Evolutionary conservation across 2,329 filamentous ascomycete species (phyloP).

Genomic region (Diaporthe eres): DNA sequence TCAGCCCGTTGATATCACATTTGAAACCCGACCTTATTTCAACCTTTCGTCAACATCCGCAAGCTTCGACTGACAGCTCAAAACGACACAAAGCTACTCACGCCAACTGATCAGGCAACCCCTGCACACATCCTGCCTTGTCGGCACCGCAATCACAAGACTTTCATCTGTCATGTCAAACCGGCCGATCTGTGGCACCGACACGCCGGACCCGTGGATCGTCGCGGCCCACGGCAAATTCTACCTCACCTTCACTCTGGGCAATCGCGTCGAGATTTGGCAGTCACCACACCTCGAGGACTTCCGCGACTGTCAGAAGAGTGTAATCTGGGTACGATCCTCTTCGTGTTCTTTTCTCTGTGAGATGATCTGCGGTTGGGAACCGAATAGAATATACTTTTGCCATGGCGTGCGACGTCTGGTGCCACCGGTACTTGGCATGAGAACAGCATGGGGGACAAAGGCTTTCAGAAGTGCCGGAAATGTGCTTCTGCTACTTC

Average conservation of each 20-base stretch:
- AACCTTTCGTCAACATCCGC: not conserved
- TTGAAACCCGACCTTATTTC: conserved; percentile 14
- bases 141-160: not conserved
- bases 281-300: conserved; percentile 49
- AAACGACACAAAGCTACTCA: not conserved
- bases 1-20: not conserved
- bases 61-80: conserved; percentile 1
- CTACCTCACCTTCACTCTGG: conserved; percentile 48
- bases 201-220: conserved; percentile 52
- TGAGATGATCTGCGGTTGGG: no score
- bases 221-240: conserved; percentile 46
- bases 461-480: not conserved
- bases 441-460: not conserved
- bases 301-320: conserved; percentile 47
- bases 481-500: not conserved
- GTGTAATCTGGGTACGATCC: conserved; percentile 30
- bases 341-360: not conserved
- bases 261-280: conserved; percentile 54
- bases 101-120: not conserved
- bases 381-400: no score
- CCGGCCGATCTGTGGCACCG: conserved; percentile 46
- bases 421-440: not conserved
- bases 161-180: conserved; percentile 46
- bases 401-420: not conserved
- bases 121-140: not conserved